Base-by-base conservation (phyloP, 768 basidiomycete genomes). In the Hygrophorus russula region DNA sequence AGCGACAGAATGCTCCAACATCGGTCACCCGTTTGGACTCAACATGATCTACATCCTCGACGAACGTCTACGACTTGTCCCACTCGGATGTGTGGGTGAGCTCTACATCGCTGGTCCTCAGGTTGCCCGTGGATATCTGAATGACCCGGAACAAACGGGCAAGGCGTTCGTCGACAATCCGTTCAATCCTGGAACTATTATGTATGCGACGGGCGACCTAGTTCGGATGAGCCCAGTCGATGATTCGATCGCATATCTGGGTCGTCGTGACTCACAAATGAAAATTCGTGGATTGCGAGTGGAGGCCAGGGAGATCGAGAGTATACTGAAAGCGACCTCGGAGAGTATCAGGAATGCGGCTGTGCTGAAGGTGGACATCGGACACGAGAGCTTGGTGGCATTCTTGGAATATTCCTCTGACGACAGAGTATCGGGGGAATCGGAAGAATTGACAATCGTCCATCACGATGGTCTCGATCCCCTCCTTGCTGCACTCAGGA, bases 81-180 rank as follows among this genome's bases (percentile, higher is more conserved):
- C 39, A n/a, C 39, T 40, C 18, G 39, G 39, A n/a, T 40, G 39
- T 17, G 39, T 40, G 14, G 39, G 39, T 6, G 39, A 40, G 24
- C 39, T 40, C 28, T 40, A 27, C 39, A 24, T 40, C 28, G 27
- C 24, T n/a, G 39, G 39, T 29, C 39, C 39, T 28, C 39, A 40
- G 17, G 19, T 40, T 5, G 39, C 39, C 27, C 6, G 12, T 5
- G 39, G 39, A 4, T 40, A 40, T 13, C 39, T 40, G 3, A 30
- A 30, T 2, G 28, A 40, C 24, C 20, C 39, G 3, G 39, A 4
- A 6, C 39, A 40, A 40, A 18, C 39, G n/a, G 39, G 24, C 39
- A 20, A 40, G 39, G 39, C 28, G 19, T 40, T 40, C 39, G 24
- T 40, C 20, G 39, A 40, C 39, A 30, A 40, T 30, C 39, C 39